These are phyloP conservation scores for Chrysoporthe puriensis DNA, from an alignment of 2,329 filamentous ascomycete species.

Conservation along the genomic window DNA sequence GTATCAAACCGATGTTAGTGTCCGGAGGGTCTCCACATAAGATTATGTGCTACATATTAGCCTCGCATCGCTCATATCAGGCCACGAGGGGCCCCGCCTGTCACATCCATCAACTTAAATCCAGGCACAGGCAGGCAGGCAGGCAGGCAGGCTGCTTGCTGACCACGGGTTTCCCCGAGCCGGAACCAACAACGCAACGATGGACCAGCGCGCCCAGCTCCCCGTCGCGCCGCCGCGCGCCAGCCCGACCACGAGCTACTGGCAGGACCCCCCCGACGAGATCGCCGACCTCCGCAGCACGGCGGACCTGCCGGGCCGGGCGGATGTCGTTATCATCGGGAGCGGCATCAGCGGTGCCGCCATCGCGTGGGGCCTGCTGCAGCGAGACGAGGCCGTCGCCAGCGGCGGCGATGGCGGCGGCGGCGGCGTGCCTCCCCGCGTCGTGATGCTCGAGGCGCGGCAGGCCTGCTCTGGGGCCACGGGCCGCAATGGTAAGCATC, in stretches of 20 bases:
- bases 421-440: constrained; percentile 37
- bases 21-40: no score
- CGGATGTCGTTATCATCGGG: constrained; percentile 65
- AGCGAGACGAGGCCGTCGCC: constrained; percentile 30
- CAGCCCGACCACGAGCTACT: constrained; percentile 62
- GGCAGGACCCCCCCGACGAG: constrained; percentile 59
- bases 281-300: constrained; percentile 55
- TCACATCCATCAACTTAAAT: no score
- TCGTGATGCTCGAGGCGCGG: constrained; percentile 68
- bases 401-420: neutral
- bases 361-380: constrained; percentile 57
- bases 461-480: constrained; percentile 70
- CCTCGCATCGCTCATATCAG: no score
- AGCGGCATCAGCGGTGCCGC: constrained; percentile 68
- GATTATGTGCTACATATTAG: no score
- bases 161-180: no score
- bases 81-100: no score
- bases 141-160: no score
- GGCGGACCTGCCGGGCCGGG: constrained; percentile 52
- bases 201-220: constrained; percentile 43
- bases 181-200: constrained; percentile 25
- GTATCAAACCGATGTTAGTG: no score
- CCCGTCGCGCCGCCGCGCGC: constrained; percentile 52
- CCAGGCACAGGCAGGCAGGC: no score
- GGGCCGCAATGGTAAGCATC: constrained; percentile 54